Conservation (phyloP, 345 rosid species). For the Theobroma cacao region DNA sequence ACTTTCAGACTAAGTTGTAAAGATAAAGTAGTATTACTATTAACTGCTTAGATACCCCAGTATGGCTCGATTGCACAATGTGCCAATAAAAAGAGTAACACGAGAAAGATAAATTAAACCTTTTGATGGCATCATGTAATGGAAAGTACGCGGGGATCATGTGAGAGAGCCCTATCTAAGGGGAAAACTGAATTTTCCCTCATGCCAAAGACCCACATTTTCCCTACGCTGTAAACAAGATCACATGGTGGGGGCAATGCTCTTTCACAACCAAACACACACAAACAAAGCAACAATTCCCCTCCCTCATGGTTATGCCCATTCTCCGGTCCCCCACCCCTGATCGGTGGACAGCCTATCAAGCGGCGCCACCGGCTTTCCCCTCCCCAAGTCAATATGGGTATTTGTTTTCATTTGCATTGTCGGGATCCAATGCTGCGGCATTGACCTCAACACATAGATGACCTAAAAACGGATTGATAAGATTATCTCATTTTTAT, state of each 20-base stretch:
- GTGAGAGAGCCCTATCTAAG: not conserved
- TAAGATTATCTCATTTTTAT: too few species aligned
- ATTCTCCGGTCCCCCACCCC: conserved; percentile 12
- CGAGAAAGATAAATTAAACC: not conserved
- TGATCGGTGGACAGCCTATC: conserved; percentile 21
- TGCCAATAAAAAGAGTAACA: not conserved
- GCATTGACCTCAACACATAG: not conserved
- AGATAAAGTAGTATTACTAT: too few species aligned
- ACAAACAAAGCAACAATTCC: conserved; percentile 2
- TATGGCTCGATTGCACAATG: not conserved
- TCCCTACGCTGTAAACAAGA: not conserved
- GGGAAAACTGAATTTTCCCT: not conserved
- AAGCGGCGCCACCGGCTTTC: conserved; percentile 21
- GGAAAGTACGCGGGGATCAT: not conserved
- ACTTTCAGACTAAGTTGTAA: not conserved
- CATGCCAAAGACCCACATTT: not conserved
- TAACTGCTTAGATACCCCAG: too few species aligned
- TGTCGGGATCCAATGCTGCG: conserved; percentile 5
- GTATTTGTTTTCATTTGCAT: not conserved
- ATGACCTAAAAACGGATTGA: not conserved
- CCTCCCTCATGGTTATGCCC: not conserved
- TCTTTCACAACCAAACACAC: not conserved
- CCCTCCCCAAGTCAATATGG: conserved; percentile 1
- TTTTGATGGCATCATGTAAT: conserved; percentile 4
- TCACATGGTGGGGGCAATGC: conserved; percentile 21